phyloP scores from a whole-genome alignment of 2,329 filamentous ascomycete species.

The Monilinia vaccinii-corymbosi region DNA sequence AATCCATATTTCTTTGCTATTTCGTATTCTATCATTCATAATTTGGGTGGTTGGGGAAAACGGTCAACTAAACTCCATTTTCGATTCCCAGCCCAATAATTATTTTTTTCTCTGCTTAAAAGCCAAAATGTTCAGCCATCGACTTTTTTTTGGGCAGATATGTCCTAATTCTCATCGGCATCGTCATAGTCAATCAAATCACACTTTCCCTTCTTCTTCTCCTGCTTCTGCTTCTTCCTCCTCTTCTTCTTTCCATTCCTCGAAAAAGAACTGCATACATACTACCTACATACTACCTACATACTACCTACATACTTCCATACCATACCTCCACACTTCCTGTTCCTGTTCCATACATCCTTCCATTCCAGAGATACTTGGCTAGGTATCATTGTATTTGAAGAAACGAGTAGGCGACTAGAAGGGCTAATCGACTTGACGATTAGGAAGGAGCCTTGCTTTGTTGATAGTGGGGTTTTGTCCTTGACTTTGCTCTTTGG shows the following conservation, averaged over 20 bases:
- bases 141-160: not conserved
- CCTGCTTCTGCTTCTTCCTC: too few species aligned
- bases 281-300: too few species aligned
- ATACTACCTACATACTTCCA: too few species aligned
- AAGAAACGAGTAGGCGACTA: too few species aligned
- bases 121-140: not conserved
- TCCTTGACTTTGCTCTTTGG: not conserved
- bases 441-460: not conserved
- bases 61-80: not conserved
- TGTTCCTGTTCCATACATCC: too few species aligned
- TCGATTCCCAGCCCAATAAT: not conserved
- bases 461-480: not conserved
- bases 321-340: too few species aligned
- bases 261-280: not conserved
- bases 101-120: not conserved
- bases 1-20: not conserved
- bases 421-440: not conserved
- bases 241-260: not conserved
- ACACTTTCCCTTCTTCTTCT: not conserved
- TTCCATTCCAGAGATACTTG: not conserved
- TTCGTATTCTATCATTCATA: too few species aligned
- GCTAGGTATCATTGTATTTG: not conserved
- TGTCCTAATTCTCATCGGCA: too few species aligned
- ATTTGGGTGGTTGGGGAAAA: slow-evolving; percentile 4
- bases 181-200: not conserved